Base-by-base conservation (phyloP, 345 rosid genomes). In the Eucalyptus curtisii region DNA sequence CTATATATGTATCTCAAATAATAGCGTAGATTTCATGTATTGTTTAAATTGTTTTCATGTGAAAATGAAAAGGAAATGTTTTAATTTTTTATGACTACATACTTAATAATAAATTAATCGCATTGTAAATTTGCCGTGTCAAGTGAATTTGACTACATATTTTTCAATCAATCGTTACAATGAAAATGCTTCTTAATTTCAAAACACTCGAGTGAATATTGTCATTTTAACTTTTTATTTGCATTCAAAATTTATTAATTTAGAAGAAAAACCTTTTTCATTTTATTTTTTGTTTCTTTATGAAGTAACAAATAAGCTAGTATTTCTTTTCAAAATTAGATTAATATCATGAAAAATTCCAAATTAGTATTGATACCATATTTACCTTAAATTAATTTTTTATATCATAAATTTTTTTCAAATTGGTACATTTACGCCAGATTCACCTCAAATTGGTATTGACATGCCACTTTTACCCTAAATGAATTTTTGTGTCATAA, bases 381-480 rank as follows among this genome's bases (percentile, higher is more conserved):
- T 52, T 20, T 52, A 52, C 57, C 10, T 52, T 19, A 20, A 20
- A 52, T 52, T 52, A 52, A 52, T 52, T 52, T 52, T 52, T 3
- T 20, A 3, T 52, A 52, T 52, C 24, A 19, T 52, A 50, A 45
- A 1, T 6, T 50, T 50, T 50, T 52, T 50, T 52, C 57, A 20
- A 52, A 52, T 52, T 8, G 8, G 10, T 52, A 52, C 25, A 20
- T 52, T 52, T 52, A 2, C 0, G 4, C 57, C 5, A 52, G 0
- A 52, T 52, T 52, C 25, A 8, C 25, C 57, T 10, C 25, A 52
- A 52, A 52, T 52, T 52, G 57, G 57, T 52, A 19, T 7, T 52
- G 57, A 52, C 57, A 52, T 52, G 57, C 25, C 57, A 52, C 24
- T 52, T 19, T 52, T 52, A 20, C 20, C 25, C 57, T 52, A 52